A percentile compares a stretch with the other conserved stretches of the same genome.
Conservation (phyloP, 352 stramenopile species). For the Phytophthora pistaciae region DNA sequence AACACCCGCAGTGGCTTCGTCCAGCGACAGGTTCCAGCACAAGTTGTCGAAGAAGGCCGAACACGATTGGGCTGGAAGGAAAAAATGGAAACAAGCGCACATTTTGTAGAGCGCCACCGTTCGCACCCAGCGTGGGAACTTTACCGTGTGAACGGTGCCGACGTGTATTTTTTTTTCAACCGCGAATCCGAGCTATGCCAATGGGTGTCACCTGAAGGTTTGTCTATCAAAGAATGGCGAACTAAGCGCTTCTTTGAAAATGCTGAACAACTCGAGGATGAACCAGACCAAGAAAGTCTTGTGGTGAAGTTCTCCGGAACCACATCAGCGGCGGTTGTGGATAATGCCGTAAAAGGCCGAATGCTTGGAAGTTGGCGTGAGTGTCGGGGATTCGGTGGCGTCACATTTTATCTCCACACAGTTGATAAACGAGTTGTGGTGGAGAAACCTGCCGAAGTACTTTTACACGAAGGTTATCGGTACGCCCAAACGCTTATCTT, state of each 20-base stretch:
- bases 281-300: constrained; percentile 54
- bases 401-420: constrained; percentile 65
- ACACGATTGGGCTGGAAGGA: constrained; percentile 71
- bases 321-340: constrained; percentile 37
- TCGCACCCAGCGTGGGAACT: constrained; percentile 66
- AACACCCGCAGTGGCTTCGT: constrained; percentile 68
- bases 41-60: constrained; percentile 41
- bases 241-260: constrained; percentile 69
- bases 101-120: constrained; percentile 66
- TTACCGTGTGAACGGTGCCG: constrained; percentile 57
- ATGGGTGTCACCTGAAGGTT: constrained; percentile 54
- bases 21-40: constrained; percentile 64
- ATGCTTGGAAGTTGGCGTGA: constrained; percentile 65
- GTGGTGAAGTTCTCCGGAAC: constrained; percentile 56
- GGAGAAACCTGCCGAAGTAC: constrained; percentile 65
- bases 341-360: constrained; percentile 52
- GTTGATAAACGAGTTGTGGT: constrained; percentile 44
- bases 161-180: constrained; percentile 86
- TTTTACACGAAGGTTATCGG: constrained; percentile 56
- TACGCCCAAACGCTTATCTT: constrained; percentile 65
- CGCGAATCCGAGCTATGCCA: constrained; percentile 56
- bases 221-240: constrained; percentile 48
- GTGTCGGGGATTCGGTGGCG: constrained; percentile 49
- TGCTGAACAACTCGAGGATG: constrained; percentile 54
- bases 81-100: constrained; percentile 53